Evolutionary conservation across 371 early-diverging fungal genomes (phyloP).

Genomic region (Dinochytrium kinnereticum): DNA sequence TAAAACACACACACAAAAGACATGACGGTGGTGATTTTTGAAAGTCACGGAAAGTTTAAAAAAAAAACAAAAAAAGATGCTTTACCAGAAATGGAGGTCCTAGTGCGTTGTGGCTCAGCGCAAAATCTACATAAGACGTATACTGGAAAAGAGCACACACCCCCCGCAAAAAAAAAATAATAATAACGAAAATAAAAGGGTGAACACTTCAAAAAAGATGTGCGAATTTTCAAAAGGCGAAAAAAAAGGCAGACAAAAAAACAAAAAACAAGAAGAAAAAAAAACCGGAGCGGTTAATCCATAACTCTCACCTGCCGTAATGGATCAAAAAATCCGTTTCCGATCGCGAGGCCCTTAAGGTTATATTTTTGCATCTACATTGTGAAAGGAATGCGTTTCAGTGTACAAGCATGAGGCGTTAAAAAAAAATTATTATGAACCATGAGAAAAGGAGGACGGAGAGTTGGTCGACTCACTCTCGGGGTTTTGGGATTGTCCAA

Average conservation of each 20-base stretch:
- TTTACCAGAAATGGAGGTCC: not conserved
- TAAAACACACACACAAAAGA: no score
- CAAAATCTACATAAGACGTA: not conserved
- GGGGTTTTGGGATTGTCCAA: not conserved
- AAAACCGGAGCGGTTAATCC: no score
- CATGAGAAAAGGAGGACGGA: no score
- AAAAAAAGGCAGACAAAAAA: not conserved
- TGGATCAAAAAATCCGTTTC: constrained; percentile 92
- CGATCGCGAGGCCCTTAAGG: constrained; percentile 74
- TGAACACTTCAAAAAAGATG: no score
- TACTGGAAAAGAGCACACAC: not conserved
- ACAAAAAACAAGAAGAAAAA: not conserved
- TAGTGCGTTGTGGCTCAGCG: not conserved
- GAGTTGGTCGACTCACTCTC: no score
- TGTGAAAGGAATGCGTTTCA: no score
- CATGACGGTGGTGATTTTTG: no score
- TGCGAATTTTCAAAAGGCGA: no score
- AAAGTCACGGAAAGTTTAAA: no score
- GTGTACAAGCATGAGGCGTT: no score
- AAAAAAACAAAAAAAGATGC: not conserved
- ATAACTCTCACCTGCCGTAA: constrained; percentile 61
- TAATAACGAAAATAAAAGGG: not conserved
- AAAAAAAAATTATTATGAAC: no score
- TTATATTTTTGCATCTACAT: constrained; percentile 45
- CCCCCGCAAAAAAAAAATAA: not conserved